Percentiles rank a stretch among this genome's conserved stretches.
phyloP scores from a whole-genome alignment of 1,139 yeast genomes.

The Taiozyma sp. region DNA sequence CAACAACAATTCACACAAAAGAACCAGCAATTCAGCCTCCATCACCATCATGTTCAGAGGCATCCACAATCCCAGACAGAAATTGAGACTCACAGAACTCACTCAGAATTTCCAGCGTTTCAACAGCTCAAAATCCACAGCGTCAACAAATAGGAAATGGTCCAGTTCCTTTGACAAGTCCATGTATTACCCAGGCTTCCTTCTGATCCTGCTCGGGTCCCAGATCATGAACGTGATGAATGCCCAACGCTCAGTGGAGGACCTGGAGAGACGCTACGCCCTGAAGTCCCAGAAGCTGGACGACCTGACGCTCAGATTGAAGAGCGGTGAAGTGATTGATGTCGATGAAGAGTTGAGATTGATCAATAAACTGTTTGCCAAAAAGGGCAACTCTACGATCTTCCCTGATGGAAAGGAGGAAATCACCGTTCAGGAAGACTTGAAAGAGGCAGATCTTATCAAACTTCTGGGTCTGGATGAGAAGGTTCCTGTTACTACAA shows the following conservation, averaged over 20 bases:
- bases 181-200: conserved; percentile 26
- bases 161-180: conserved; percentile 25
- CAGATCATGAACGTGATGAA: conserved; percentile 31
- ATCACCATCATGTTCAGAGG: neutral
- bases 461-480: conserved; percentile 15
- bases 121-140: neutral
- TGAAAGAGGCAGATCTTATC: conserved; percentile 15
- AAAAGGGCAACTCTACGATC: conserved; percentile 7
- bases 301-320: conserved; percentile 24
- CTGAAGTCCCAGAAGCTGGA: conserved; percentile 28
- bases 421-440: neutral
- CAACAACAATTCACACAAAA: too few species aligned
- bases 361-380: conserved; percentile 28
- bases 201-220: conserved; percentile 29
- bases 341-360: conserved; percentile 27
- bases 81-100: neutral
- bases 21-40: neutral
- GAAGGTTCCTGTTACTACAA: neutral
- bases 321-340: conserved; percentile 24
- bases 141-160: conserved; percentile 1
- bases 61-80: neutral
- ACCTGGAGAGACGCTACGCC: conserved; percentile 32
- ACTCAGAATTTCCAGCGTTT: neutral
- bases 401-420: neutral
- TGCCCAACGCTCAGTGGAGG: conserved; percentile 33